Conservation (phyloP, 2,329 filamentous ascomycete species). For the Byssothecium circinans region DNA sequence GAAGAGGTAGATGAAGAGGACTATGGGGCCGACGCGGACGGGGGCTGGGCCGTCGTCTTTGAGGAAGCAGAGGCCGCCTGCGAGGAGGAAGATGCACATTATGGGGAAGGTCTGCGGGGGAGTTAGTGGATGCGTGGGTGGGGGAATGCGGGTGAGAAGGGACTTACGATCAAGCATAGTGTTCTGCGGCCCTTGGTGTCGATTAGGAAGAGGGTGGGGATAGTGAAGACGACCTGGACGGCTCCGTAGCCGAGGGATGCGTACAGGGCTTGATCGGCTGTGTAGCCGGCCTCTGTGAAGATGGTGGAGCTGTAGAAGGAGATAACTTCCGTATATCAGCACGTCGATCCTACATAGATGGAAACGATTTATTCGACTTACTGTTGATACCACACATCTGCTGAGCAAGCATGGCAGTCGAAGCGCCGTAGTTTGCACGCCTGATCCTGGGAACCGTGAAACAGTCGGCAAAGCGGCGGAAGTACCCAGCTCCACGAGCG, state of each 20-base stretch:
- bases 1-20: conserved; percentile 40
- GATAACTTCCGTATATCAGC: conserved; percentile 63
- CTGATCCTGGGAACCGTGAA: conserved; percentile 46
- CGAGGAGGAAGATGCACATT: conserved; percentile 42
- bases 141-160: not conserved
- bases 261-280: conserved; percentile 30
- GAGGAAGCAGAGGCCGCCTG: conserved; percentile 40
- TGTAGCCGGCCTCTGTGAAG: conserved; percentile 59
- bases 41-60: conserved; percentile 19
- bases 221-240: conserved; percentile 40
- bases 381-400: conserved; percentile 62
- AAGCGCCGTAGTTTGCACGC: conserved; percentile 44
- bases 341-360: conserved; percentile 62
- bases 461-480: conserved; percentile 51
- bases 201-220: conserved; percentile 43
- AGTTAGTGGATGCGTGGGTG: conserved; percentile 1
- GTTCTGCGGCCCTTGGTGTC: conserved; percentile 43
- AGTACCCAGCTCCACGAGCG: conserved; percentile 39
- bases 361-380: conserved; percentile 65
- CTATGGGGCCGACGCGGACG: conserved; percentile 37
- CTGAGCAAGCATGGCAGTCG: conserved; percentile 45
- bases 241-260: conserved; percentile 43
- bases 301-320: conserved; percentile 76
- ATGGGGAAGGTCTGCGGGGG: conserved; percentile 34
- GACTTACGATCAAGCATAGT: conserved; percentile 26